Percentiles rank a stretch among this genome's conserved stretches.
phyloP scores from a whole-genome alignment of 2,329 filamentous ascomycete genomes.

The Penicillium expansum region DNA sequence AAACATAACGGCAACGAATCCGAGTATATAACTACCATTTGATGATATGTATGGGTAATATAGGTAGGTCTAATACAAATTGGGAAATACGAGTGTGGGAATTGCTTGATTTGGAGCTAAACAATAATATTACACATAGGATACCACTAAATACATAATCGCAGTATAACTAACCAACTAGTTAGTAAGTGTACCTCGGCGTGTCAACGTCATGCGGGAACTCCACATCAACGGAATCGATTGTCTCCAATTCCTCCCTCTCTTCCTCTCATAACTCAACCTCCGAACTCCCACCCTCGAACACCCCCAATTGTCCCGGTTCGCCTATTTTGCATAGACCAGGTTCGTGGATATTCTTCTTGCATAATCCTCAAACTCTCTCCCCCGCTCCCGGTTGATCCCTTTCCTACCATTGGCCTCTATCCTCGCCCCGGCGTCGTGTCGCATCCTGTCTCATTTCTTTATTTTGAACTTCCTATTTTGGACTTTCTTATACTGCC shows the following conservation, averaged over 20 bases:
- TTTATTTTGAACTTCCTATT: constrained; percentile 9
- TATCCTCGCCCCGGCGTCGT: constrained; percentile 10
- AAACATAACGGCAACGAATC: background rate
- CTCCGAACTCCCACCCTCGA: background rate
- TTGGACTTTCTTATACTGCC: constrained; percentile 15
- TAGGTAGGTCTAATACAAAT: background rate
- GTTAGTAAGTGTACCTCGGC: no score
- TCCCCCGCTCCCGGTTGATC: constrained; percentile 18
- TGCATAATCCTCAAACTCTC: constrained; percentile 14
- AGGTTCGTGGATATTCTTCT: constrained; percentile 17
- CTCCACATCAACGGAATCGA: background rate
- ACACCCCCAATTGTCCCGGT: background rate
- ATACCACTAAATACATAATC: background rate
- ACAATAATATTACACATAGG: background rate
- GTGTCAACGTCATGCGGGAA: constrained; percentile 6
- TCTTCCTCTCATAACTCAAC: background rate
- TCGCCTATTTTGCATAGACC: background rate
- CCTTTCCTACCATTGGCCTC: constrained; percentile 7
- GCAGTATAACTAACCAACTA: no score
- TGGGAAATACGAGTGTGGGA: background rate
- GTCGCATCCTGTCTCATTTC: constrained; percentile 9
- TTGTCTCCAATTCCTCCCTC: constrained; percentile 1
- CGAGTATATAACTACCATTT: background rate
- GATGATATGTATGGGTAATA: background rate
- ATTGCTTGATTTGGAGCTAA: background rate